Conservation (phyloP, 768 basidiomycete genomes). For the Suillus americanus region DNA sequence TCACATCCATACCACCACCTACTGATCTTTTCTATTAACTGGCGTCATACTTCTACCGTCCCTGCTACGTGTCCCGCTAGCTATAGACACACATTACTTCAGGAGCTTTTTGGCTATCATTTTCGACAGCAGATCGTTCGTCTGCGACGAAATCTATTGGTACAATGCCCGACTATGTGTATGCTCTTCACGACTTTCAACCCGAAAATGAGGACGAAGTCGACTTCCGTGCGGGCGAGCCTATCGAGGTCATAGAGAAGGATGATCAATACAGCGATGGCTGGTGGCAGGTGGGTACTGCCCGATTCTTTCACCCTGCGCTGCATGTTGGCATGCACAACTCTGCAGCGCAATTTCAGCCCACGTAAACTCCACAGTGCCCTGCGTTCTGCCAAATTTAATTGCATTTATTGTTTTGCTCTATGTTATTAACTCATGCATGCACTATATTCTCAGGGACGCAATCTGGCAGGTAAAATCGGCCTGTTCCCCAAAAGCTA, state of each 20-base stretch:
- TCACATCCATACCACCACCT: not conserved
- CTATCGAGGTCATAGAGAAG: conserved; percentile 87
- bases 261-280: conserved; percentile 94
- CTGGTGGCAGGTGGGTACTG: conserved; percentile 78
- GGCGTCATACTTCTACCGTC: not conserved
- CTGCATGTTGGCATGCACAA: conserved; percentile 2
- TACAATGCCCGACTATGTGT: conserved; percentile 79
- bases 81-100: not conserved
- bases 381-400: conserved; percentile 24
- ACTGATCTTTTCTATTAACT: not conserved
- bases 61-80: not conserved
- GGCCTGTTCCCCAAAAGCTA: conserved; percentile 93
- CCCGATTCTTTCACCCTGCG: conserved; percentile 4
- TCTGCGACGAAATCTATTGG: not conserved
- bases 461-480: conserved; percentile 75
- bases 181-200: conserved; percentile 81
- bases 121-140: not conserved
- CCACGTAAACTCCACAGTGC: conserved; percentile 17
- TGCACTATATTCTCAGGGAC: conserved; percentile 54
- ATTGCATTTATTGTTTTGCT: conserved; percentile 12
- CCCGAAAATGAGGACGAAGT: conserved; percentile 97
- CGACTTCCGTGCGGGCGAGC: conserved; percentile 78
- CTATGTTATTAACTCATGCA: conserved; percentile 9
- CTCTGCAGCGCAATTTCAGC: conserved; percentile 10
- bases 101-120: not conserved